Conservation (phyloP, 768 basidiomycete genomes). For the Tricholoma flavovirens region DNA sequence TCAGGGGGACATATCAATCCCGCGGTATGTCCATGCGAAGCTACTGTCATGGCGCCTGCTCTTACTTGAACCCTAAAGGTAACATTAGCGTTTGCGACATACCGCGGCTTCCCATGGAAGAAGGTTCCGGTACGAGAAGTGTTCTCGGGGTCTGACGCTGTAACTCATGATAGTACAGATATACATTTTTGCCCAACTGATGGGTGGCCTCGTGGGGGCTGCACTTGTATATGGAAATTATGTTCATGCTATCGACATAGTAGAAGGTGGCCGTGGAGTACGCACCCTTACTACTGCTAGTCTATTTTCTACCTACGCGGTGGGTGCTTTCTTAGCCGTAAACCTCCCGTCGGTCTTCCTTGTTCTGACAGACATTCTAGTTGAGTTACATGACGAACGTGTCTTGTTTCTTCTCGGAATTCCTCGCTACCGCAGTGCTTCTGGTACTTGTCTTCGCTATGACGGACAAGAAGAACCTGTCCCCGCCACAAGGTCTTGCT, state of each 20-base stretch:
- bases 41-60: constrained; percentile 2
- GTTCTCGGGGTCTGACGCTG: not conserved
- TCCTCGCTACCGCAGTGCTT: constrained; percentile 52
- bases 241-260: constrained; percentile 60
- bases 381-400: constrained; percentile 33
- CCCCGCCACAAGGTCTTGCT: constrained; percentile 45
- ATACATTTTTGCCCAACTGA: constrained; percentile 58
- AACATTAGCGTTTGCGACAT: constrained; percentile 62
- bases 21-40: constrained; percentile 38
- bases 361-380: constrained; percentile 13
- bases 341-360: not conserved
- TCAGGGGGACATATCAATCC: constrained; percentile 78
- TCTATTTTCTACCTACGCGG: constrained; percentile 58
- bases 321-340: no score
- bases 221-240: constrained; percentile 63
- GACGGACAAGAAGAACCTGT: constrained; percentile 46
- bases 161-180: constrained; percentile 11
- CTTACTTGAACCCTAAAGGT: constrained; percentile 32
- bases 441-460: constrained; percentile 48
- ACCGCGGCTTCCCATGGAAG: constrained; percentile 72
- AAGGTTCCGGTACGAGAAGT: constrained; percentile 57
- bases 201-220: constrained; percentile 60
- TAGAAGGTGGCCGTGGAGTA: constrained; percentile 50
- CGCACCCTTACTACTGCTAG: constrained; percentile 53
- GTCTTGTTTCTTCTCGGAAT: constrained; percentile 44